Conservation (phyloP, 495 filamentous ascomycete genomes). For the Clohesyomyces aquaticus region DNA sequence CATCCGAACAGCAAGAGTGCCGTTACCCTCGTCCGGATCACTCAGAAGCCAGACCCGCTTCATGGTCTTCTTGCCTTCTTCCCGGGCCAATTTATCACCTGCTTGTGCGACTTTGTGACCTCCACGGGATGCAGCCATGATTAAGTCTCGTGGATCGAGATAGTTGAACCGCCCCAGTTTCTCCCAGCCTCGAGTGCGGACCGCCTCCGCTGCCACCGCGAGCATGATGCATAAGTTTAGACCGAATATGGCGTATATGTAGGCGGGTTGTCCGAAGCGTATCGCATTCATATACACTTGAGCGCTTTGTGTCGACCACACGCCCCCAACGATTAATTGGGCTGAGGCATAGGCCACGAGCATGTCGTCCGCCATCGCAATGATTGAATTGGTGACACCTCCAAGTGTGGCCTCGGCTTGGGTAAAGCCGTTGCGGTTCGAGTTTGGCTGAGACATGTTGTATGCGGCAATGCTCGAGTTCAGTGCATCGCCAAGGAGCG, state of each 20-base stretch:
- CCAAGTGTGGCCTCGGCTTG: slow-evolving; percentile 39
- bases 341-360: slow-evolving; percentile 44
- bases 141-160: slow-evolving; percentile 32
- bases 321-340: slow-evolving; percentile 44
- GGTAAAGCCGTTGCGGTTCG: slow-evolving; percentile 12
- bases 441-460: slow-evolving; percentile 19
- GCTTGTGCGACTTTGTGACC: slow-evolving; percentile 24
- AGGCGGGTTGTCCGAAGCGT: slow-evolving; percentile 40
- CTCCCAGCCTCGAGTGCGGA: slow-evolving; percentile 28
- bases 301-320: slow-evolving; percentile 19
- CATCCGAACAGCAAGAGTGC: slow-evolving; percentile 5
- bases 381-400: slow-evolving; percentile 45
- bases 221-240: slow-evolving; percentile 29
- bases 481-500: slow-evolving; percentile 44
- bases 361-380: slow-evolving; percentile 46
- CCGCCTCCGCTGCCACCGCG: slow-evolving; percentile 17
- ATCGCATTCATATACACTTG: slow-evolving; percentile 33
- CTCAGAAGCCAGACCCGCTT: slow-evolving; percentile 27
- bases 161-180: slow-evolving; percentile 26
- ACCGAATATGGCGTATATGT: slow-evolving; percentile 44
- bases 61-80: slow-evolving; percentile 8
- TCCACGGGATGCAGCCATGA: slow-evolving; percentile 26
- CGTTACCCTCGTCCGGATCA: slow-evolving; percentile 32
- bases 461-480: slow-evolving; percentile 44
- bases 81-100: slow-evolving; percentile 5